phyloP scores from a whole-genome alignment of 2,329 filamentous ascomycete species.

The Aspergillus proliferans region DNA sequence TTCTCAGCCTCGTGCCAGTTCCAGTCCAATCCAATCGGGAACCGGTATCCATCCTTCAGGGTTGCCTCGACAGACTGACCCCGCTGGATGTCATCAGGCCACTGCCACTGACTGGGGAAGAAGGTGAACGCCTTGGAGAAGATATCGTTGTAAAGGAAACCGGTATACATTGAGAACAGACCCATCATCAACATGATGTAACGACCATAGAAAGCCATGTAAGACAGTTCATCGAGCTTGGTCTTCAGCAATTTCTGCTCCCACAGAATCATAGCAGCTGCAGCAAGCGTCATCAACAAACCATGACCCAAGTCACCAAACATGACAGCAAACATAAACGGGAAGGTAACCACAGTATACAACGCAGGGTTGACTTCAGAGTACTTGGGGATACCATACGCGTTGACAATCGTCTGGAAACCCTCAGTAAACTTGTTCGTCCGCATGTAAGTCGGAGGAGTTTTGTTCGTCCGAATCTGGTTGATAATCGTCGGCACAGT shows the following conservation, averaged over 20 bases:
- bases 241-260: slow-evolving; percentile 75
- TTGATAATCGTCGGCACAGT: slow-evolving; percentile 99
- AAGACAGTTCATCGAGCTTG: slow-evolving; percentile 94
- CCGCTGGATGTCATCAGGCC: slow-evolving; percentile 62
- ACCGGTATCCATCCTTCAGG: slow-evolving; percentile 71
- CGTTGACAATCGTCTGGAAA: slow-evolving; percentile 98
- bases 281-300: slow-evolving; percentile 75
- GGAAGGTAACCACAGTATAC: slow-evolving; percentile 93
- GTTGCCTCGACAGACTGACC: slow-evolving; percentile 60
- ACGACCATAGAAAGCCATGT: slow-evolving; percentile 97
- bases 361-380: slow-evolving; percentile 94
- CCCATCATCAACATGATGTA: slow-evolving; percentile 99
- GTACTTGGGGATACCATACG: slow-evolving; percentile 96
- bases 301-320: slow-evolving; percentile 97
- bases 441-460: slow-evolving; percentile 92
- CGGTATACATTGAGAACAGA: slow-evolving; percentile 92
- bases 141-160: slow-evolving; percentile 93
- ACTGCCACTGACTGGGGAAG: slow-evolving; percentile 87
- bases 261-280: slow-evolving; percentile 91
- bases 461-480: slow-evolving; percentile 94
- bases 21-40: slow-evolving; percentile 93
- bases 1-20: slow-evolving; percentile 97
- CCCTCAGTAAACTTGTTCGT: slow-evolving; percentile 98
- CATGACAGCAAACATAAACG: slow-evolving; percentile 99
- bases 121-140: slow-evolving; percentile 91